Percentiles rank a stretch among this genome's conserved stretches.
phyloP scores from a whole-genome alignment of 2,329 filamentous ascomycete species.

The Karstenula rhodostoma region DNA sequence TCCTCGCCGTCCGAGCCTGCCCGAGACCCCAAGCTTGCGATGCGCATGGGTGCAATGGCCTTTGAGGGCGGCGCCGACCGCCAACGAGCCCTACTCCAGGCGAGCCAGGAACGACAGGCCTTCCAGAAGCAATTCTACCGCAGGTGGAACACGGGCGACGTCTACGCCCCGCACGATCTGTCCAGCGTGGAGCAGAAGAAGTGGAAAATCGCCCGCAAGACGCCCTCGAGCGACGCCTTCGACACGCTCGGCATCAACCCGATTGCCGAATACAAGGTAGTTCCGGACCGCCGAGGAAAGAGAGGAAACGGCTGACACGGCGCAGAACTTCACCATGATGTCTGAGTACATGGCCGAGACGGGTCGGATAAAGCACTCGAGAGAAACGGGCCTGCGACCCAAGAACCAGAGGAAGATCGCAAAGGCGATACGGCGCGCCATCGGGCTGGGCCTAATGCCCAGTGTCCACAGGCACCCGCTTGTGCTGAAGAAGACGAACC shows the following conservation, averaged over 20 bases:
- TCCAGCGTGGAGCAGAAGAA: conserved; percentile 80
- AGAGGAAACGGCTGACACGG: conserved; percentile 17
- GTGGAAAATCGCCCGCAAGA: conserved; percentile 68
- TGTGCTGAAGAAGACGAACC: conserved; percentile 40
- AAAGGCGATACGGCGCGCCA: conserved; percentile 87
- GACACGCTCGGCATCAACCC: conserved; percentile 83
- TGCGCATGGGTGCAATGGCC: conserved; percentile 28
- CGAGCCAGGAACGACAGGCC: conserved; percentile 50
- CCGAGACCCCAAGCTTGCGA: conserved; percentile 4
- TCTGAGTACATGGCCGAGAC: conserved; percentile 86
- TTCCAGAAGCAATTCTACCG: conserved; percentile 72
- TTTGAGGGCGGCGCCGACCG: conserved; percentile 27
- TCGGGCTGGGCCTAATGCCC: conserved; percentile 91
- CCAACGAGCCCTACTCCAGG: conserved; percentile 32
- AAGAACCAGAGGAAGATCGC: conserved; percentile 93
- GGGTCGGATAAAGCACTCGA: conserved; percentile 83
- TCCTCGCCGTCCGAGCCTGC: not conserved
- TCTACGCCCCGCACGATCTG: conserved; percentile 91
- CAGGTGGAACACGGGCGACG: conserved; percentile 78
- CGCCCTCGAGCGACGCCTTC: conserved; percentile 72
- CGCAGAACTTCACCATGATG: conserved; percentile 89
- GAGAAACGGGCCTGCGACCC: conserved; percentile 78
- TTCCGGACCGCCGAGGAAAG: not conserved
- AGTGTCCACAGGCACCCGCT: conserved; percentile 85
- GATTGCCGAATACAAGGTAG: conserved; percentile 85